These are phyloP conservation scores for Penicillium frequentans DNA, from an alignment of 2,329 filamentous ascomycete species.

Conservation along the genomic window DNA sequence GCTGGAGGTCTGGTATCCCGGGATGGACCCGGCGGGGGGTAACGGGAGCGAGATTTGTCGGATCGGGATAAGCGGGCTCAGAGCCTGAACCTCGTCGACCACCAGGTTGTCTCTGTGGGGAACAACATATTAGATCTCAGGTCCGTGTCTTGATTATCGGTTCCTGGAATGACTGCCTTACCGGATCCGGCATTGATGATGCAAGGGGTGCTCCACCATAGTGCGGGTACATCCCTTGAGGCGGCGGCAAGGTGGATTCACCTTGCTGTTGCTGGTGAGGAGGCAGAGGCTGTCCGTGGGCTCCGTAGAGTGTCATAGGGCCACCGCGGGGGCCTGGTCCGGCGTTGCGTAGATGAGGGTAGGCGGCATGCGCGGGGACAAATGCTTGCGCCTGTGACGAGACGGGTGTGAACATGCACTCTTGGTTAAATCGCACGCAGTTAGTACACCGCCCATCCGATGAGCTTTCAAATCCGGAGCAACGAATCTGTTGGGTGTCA, in stretches of 20 bases:
- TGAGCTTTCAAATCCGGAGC: conserved; percentile 71
- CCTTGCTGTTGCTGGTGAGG: conserved; percentile 41
- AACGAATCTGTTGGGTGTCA: conserved; percentile 61
- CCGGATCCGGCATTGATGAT: conserved; percentile 45
- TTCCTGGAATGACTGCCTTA: conserved; percentile 39
- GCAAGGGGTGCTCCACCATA: conserved; percentile 41
- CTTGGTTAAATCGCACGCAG: conserved; percentile 71
- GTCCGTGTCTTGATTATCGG: conserved; percentile 6
- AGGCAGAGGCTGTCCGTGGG: conserved; percentile 51
- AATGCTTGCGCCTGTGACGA: conserved; percentile 73
- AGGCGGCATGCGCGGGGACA: conserved; percentile 70
- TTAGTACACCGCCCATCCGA: conserved; percentile 72
- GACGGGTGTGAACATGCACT: conserved; percentile 75
- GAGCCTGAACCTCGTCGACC: conserved; percentile 46
- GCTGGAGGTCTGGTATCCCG: conserved; percentile 42
- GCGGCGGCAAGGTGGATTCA: conserved; percentile 40
- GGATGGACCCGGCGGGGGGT: conserved; percentile 45
- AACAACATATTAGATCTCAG: conserved; percentile 5
- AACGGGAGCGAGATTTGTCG: conserved; percentile 48
- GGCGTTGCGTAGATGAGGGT: conserved; percentile 52
- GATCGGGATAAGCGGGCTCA: conserved; percentile 49
- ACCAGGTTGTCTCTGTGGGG: conserved; percentile 36
- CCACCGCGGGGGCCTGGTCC: conserved; percentile 36
- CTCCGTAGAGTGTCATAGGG: conserved; percentile 46
- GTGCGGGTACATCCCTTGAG: conserved; percentile 41